Evolutionary conservation across 2,329 filamentous ascomycete species (phyloP).

Genomic region (Ilyonectria destructans): DNA sequence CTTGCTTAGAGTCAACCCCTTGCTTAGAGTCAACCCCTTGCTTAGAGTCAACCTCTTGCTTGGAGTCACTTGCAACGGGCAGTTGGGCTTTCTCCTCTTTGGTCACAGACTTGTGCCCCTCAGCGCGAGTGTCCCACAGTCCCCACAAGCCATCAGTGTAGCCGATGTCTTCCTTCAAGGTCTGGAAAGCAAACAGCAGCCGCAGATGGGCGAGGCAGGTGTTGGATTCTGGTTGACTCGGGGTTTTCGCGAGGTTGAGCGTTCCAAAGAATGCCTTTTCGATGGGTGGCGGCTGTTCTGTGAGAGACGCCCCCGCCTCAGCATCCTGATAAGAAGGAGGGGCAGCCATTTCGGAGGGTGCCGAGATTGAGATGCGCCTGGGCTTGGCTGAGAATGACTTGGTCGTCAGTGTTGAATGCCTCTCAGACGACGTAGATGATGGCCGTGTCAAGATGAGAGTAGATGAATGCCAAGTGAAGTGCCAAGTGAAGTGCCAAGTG

Average conservation of each 20-base stretch:
- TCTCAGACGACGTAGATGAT: too few species aligned
- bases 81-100: slow-evolving; percentile 36
- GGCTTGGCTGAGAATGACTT: background rate
- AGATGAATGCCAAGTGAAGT: too few species aligned
- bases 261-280: slow-evolving; percentile 33
- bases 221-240: slow-evolving; percentile 36
- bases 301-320: background rate
- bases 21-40: slow-evolving; percentile 20
- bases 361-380: background rate
- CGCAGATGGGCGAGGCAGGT: slow-evolving; percentile 70
- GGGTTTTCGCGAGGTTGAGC: slow-evolving; percentile 30
- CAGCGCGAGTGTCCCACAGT: slow-evolving; percentile 64
- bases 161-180: slow-evolving; percentile 73
- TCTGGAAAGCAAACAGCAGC: slow-evolving; percentile 75
- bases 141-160: slow-evolving; percentile 75
- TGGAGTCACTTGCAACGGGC: slow-evolving; percentile 13
- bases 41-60: slow-evolving; percentile 44
- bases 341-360: background rate
- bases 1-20: slow-evolving; percentile 14
- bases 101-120: slow-evolving; percentile 28
- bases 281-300: slow-evolving; percentile 14
- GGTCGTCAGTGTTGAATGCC: background rate
- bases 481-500: too few species aligned
- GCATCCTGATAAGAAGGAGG: slow-evolving; percentile 24
- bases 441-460: too few species aligned